Base-by-base conservation (phyloP, 2,329 filamentous ascomycete genomes). In the Hypocreales sp. region DNA sequence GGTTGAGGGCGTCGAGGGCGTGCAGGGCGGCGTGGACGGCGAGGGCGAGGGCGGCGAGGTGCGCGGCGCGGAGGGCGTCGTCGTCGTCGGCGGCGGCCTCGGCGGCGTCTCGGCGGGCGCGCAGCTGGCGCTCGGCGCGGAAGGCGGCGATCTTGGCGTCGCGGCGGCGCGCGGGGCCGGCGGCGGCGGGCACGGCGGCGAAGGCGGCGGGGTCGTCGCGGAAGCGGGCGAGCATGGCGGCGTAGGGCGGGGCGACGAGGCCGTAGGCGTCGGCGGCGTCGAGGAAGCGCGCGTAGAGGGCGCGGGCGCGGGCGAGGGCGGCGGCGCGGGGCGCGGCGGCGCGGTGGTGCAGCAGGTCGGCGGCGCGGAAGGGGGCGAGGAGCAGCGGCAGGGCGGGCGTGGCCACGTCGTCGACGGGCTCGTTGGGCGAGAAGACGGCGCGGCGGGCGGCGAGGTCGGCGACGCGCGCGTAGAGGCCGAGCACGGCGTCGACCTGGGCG, bases 361-460 rank as follows among this genome's bases (percentile, higher is more conserved):
- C 87, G 28, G 90, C 60, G 43, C 77, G 70, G 50, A 76, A 83
- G 50, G 79, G 67, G 35, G 86, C 68, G 14, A 83, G 66, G 34
- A 98, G 66, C 50, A 87, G 92, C 55, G 83, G 82, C 18, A 98
- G 57, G 44, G 92, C 77, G n/a, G 67, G 64, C 2, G 87, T 92
- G 10, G 80, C 62, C 18, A 94, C 59, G 55, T 98, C 90, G 35
- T 98, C 90, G 21, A 87, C 54, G 1, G 70, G 67, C 52, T 98
- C 90, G 53, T 98, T 98, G 20, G 74, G 64, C 40, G 83, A 93
- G 65, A 95, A 95, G 28, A 98, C 61, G 1, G 80, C 77, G 15
- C 90, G 61, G 33, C 72, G 64, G 37, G 71, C 61, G 36, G 81
- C 71, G 30, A 80, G 68, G 32, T 69, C 60, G 32, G 78, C 61